Percentiles rank a stretch among this genome's conserved stretches.
Evolutionary conservation across 2,329 filamentous ascomycete species (phyloP).

Genomic region (Macrophomina pseudophaseolina): DNA sequence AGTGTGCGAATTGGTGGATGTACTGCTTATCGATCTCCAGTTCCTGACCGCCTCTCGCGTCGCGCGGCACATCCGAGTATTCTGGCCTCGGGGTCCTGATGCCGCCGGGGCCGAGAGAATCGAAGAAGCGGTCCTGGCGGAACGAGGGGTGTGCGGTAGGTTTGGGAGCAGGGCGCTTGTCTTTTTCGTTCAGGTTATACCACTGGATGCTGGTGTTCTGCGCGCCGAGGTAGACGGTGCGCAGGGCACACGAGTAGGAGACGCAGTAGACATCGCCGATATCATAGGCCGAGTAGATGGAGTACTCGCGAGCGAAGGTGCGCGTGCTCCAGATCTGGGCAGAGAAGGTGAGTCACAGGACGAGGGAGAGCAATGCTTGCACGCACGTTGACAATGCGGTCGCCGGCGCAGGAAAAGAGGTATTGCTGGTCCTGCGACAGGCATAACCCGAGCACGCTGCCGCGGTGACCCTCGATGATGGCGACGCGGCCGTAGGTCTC

Average conservation of each 20-base stretch:
- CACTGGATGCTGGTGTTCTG: constrained; percentile 97
- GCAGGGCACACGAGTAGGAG: constrained; percentile 78
- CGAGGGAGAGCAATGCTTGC: not conserved
- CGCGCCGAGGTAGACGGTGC: constrained; percentile 87
- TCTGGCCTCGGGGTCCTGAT: constrained; percentile 75
- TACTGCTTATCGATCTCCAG: constrained; percentile 83
- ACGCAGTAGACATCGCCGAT: constrained; percentile 96
- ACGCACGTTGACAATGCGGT: constrained; percentile 83
- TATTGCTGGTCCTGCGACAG: constrained; percentile 76
- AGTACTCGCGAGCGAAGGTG: constrained; percentile 77
- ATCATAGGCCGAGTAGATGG: constrained; percentile 91
- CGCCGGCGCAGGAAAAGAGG: constrained; percentile 90
- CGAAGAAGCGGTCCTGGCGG: constrained; percentile 87
- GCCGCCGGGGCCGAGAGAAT: constrained; percentile 85
- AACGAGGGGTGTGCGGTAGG: constrained; percentile 74
- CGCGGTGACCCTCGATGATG: constrained; percentile 85
- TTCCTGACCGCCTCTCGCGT: constrained; percentile 65
- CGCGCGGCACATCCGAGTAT: constrained; percentile 54
- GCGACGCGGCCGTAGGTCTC: constrained; percentile 81
- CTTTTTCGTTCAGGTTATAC: constrained; percentile 74
- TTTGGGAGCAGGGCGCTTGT: constrained; percentile 63
- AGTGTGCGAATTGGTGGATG: constrained; percentile 88
- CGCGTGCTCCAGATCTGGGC: constrained; percentile 78
- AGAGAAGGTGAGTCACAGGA: constrained; percentile 6
- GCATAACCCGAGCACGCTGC: constrained; percentile 85